Conservation (phyloP, 1,139 yeast genomes). For the Saccharomyces uvarum region DNA sequence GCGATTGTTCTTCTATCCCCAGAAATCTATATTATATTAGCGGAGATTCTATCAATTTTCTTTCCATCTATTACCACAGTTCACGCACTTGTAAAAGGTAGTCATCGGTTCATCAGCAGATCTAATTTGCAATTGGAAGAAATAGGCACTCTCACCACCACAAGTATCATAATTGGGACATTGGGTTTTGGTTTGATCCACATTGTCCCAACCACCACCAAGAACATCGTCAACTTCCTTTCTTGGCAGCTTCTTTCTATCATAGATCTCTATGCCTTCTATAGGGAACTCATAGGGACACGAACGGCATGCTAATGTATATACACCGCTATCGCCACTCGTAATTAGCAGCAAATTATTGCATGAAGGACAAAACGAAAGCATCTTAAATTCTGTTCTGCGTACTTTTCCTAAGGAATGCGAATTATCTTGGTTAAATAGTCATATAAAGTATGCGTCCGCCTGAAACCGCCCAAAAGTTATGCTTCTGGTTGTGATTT, state of each 20-base stretch:
- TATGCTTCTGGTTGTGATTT: background rate
- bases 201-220: slow-evolving; percentile 99
- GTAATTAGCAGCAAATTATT: slow-evolving; percentile 72
- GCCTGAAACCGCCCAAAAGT: background rate
- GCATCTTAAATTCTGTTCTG: slow-evolving; percentile 40
- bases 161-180: slow-evolving; percentile 77
- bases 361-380: slow-evolving; percentile 90
- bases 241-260: slow-evolving; percentile 71
- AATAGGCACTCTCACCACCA: slow-evolving; percentile 87
- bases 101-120: slow-evolving; percentile 82
- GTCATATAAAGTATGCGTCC: background rate
- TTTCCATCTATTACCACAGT: slow-evolving; percentile 93
- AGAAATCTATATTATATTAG: background rate
- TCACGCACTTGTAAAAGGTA: slow-evolving; percentile 87
- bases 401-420: background rate
- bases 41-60: slow-evolving; percentile 49
- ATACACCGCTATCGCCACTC: slow-evolving; percentile 34
- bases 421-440: background rate
- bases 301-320: slow-evolving; percentile 68
- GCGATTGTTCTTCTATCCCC: background rate
- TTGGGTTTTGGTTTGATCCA: slow-evolving; percentile 81
- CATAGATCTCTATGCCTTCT: slow-evolving; percentile 73
- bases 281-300: slow-evolving; percentile 93
- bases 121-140: slow-evolving; percentile 91
- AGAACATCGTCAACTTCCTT: slow-evolving; percentile 93